phyloP scores from a whole-genome alignment of 805 yeast genomes.

The Cyberlindnera misumaiensis region DNA sequence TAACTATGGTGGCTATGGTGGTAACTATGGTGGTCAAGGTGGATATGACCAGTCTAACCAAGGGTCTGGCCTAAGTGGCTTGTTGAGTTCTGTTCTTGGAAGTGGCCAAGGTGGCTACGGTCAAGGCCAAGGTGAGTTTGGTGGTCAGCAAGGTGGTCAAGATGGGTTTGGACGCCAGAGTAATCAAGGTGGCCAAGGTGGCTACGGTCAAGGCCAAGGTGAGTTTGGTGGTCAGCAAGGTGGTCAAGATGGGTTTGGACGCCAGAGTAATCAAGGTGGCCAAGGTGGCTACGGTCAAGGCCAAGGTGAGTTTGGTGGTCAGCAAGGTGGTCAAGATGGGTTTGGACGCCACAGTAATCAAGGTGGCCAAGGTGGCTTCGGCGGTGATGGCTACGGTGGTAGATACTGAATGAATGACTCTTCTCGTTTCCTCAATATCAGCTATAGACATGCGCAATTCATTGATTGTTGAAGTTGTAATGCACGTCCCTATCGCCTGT shows the following conservation, averaged over 20 bases:
- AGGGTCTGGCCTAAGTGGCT: slow-evolving; percentile 8
- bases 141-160: slow-evolving; percentile 2
- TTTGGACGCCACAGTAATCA: slow-evolving; percentile 8
- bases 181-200: slow-evolving; percentile 5
- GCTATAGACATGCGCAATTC: neutral
- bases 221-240: neutral
- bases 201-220: slow-evolving; percentile 1
- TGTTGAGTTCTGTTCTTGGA: slow-evolving; percentile 10
- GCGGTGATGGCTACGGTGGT: slow-evolving; percentile 8
- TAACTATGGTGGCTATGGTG: neutral
- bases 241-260: neutral
- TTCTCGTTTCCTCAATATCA: neutral
- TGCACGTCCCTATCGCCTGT: slow-evolving; percentile 8
- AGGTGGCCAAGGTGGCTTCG: slow-evolving; percentile 4
- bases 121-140: neutral
- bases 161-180: slow-evolving; percentile 7
- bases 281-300: slow-evolving; percentile 1
- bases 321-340: slow-evolving; percentile 3
- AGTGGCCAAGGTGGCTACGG: slow-evolving; percentile 5
- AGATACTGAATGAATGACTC: neutral
- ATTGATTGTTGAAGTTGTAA: slow-evolving; percentile 8
- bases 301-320: slow-evolving; percentile 1
- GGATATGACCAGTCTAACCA: neutral
- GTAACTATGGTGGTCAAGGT: slow-evolving; percentile 1
- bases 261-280: slow-evolving; percentile 3